Conservation (phyloP, 2,329 filamentous ascomycete species). For the Botrytis tulipae region DNA sequence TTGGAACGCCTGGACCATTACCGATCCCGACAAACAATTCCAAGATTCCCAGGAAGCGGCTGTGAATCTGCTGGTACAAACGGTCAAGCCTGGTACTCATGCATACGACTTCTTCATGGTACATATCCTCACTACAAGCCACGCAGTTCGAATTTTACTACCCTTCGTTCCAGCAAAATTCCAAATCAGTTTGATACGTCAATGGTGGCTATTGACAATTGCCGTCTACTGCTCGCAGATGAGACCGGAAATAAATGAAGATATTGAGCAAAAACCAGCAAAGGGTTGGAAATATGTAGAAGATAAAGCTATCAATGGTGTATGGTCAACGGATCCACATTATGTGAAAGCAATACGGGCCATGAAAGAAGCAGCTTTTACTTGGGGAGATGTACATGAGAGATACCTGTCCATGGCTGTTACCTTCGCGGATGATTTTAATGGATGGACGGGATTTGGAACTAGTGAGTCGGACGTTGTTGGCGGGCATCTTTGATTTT, state of each 20-base stretch:
- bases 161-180: conserved; percentile 71
- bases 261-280: conserved; percentile 51
- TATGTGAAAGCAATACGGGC: conserved; percentile 80
- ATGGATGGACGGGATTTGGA: conserved; percentile 55
- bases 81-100: conserved; percentile 55
- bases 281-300: conserved; percentile 77
- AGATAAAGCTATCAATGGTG: conserved; percentile 65
- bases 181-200: conserved; percentile 70
- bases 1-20: conserved; percentile 83
- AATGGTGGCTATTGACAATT: conserved; percentile 87
- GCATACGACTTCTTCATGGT: conserved; percentile 81
- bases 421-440: conserved; percentile 70
- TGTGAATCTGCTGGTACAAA: conserved; percentile 60
- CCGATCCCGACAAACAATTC: conserved; percentile 71
- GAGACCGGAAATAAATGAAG: conserved; percentile 69
- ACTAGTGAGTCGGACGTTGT: neutral
- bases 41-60: conserved; percentile 65
- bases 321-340: conserved; percentile 71
- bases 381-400: conserved; percentile 69
- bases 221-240: conserved; percentile 74
- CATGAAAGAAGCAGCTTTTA: conserved; percentile 70
- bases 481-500: conserved; percentile 1
- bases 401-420: conserved; percentile 67
- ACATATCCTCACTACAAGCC: conserved; percentile 79
- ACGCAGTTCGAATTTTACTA: conserved; percentile 83